Percentiles rank a stretch among this genome's conserved stretches.
Evolutionary conservation across 2,329 filamentous ascomycete species (phyloP).

Genomic region (Diaporthe batatas): DNA sequence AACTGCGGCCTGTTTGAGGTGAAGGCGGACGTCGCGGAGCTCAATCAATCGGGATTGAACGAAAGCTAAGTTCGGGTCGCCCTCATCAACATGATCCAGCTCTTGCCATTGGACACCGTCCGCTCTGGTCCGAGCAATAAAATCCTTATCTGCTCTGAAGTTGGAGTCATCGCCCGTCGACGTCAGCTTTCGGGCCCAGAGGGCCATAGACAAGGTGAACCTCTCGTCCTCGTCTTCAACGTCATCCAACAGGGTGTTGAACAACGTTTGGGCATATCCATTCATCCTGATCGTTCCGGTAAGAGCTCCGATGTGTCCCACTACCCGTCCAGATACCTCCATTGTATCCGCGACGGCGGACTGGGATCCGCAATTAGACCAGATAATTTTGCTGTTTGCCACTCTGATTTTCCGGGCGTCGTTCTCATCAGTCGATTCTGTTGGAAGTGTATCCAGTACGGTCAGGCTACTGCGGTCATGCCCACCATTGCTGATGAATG

Average conservation of each 20-base stretch:
- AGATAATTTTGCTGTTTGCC: background rate
- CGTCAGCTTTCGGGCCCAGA: background rate
- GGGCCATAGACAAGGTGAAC: background rate
- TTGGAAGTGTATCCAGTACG: background rate
- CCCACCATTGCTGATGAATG: background rate
- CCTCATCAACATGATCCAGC: background rate
- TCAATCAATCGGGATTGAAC: background rate
- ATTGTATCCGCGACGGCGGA: background rate
- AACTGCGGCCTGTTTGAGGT: background rate
- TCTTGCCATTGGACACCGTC: background rate
- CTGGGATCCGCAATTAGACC: background rate
- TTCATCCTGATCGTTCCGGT: background rate
- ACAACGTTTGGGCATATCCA: background rate
- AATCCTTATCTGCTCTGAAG: background rate
- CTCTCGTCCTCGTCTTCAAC: background rate
- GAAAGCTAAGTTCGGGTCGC: background rate
- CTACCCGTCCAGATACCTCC: background rate
- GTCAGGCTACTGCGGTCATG: background rate
- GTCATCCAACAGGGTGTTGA: background rate
- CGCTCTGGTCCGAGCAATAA: background rate
- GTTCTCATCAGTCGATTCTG: background rate
- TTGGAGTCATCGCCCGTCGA: background rate
- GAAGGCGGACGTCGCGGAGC: background rate
- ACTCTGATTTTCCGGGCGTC: background rate
- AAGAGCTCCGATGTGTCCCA: background rate